Conservation (phyloP, 2,329 filamentous ascomycete species). For the Sarocladium kiliense region DNA sequence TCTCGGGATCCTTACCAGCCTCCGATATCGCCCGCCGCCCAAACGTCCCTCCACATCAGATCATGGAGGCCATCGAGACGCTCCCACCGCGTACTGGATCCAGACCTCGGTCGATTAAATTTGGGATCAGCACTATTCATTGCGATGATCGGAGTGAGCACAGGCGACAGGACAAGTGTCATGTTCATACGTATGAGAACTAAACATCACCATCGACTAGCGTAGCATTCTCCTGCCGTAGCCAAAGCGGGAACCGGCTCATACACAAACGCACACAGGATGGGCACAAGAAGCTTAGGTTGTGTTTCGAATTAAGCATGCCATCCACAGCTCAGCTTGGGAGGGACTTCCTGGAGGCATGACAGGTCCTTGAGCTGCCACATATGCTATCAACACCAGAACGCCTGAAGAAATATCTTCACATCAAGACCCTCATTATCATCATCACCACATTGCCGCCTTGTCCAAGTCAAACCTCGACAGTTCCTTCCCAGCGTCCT, state of each 20-base stretch:
- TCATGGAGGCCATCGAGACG: no score
- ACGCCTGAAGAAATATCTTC: background rate
- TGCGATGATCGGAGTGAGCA: background rate
- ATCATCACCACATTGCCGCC: conserved; percentile 53
- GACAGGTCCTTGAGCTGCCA: background rate
- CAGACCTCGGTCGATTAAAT: no score
- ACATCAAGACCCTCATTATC: background rate
- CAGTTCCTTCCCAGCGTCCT: conserved; percentile 89
- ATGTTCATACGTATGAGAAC: no score
- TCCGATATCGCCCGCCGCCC: conserved; percentile 3
- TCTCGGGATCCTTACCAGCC: background rate
- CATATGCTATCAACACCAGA: background rate
- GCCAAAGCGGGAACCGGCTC: no score
- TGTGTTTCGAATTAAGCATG: no score
- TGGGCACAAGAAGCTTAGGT: no score
- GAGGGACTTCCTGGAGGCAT: background rate
- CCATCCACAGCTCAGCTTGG: no score
- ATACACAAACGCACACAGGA: no score
- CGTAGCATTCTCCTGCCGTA: no score
- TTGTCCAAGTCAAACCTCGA: conserved; percentile 83
- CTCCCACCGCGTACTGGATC: no score
- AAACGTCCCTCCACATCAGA: background rate
- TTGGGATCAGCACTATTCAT: background rate
- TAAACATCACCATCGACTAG: no score
- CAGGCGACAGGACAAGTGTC: no score